These are phyloP conservation scores for Metschnikowia reukaufii DNA, from an alignment of 805 yeast genomes.

Conservation along the genomic window DNA sequence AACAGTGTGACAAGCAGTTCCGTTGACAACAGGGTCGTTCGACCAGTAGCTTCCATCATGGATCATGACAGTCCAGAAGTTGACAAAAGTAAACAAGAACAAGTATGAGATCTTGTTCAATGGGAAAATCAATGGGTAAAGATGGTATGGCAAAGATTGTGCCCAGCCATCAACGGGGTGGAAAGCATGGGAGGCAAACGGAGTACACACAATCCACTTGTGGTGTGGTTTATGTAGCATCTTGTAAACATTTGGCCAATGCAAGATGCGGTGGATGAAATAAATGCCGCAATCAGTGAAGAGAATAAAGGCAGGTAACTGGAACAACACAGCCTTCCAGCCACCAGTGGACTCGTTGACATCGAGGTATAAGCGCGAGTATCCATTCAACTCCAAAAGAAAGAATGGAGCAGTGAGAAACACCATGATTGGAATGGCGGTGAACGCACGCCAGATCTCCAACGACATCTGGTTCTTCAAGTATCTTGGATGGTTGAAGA, in stretches of 20 bases:
- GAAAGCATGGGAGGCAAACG: conserved; percentile 98
- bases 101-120: conserved; percentile 85
- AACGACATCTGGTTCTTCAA: conserved; percentile 87
- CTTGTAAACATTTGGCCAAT: conserved; percentile 89
- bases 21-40: conserved; percentile 90
- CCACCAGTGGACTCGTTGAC: conserved; percentile 65
- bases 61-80: conserved; percentile 98
- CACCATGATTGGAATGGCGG: conserved; percentile 91
- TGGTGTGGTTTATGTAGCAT: conserved; percentile 94
- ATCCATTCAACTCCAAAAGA: conserved; percentile 77
- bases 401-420: conserved; percentile 88
- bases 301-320: conserved; percentile 76
- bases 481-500: conserved; percentile 94
- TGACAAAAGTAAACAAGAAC: conserved; percentile 81
- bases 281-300: conserved; percentile 95
- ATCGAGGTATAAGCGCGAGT: conserved; percentile 72
- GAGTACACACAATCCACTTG: conserved; percentile 98
- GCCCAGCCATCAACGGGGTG: conserved; percentile 96
- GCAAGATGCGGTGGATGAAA: conserved; percentile 87
- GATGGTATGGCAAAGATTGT: conserved; percentile 91
- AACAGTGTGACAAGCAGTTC: conserved; percentile 97
- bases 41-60: conserved; percentile 97
- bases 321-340: conserved; percentile 60
- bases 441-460: conserved; percentile 75
- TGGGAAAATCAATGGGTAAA: conserved; percentile 90